Base-by-base conservation (phyloP, 2,329 filamentous ascomycete species). In the Alternaria sp. region DNA sequence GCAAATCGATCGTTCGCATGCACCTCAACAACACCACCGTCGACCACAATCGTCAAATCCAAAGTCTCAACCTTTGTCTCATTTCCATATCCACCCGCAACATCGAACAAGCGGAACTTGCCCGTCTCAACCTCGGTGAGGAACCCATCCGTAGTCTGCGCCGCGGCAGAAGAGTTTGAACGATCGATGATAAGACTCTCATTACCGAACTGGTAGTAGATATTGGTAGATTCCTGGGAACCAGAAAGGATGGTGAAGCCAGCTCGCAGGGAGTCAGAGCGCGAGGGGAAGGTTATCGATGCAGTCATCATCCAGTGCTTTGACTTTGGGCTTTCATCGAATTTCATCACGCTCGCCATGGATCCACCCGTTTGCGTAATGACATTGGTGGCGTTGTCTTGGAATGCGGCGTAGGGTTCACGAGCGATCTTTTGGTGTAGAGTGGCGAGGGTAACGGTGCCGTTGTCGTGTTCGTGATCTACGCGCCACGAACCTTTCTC, bases 161-260 rank as follows among this genome's bases (percentile, higher is more conserved):
- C 78, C 2, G 77, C 80, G 10, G 81, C 81, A 44, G 80, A 81
- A 4, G 80, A 76, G 38, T 80, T 80, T 32, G 71, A 76, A 5
- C 80, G 78, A 53, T 82, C 81, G 20, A 83, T 69, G 34, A 81
- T 71, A 43, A 83, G 60, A 20, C 76, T 78, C 64, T 83, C 81
- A 64, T 82, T 81, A 3, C 77, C 79, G 65, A 83, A 81, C 50
- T 82, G 80, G 65, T 83, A 82, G 67, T 81, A 82, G 40, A 83
- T 78, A 11, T 71, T 76, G 5, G 81, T 82, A 11, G 73, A 75
- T 65, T 83, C 81, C 25, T 78, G 65, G 3, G 78, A 67, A 5
- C 80, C 81, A 2, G 78, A 74, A 3, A 82, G 65, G 43, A 83
- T 80, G 49, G 78, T 74, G 60, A 83, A 79, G 14, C 81, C 81